Base-by-base conservation (phyloP, 768 basidiomycete genomes). In the Serpula lacrymans region DNA sequence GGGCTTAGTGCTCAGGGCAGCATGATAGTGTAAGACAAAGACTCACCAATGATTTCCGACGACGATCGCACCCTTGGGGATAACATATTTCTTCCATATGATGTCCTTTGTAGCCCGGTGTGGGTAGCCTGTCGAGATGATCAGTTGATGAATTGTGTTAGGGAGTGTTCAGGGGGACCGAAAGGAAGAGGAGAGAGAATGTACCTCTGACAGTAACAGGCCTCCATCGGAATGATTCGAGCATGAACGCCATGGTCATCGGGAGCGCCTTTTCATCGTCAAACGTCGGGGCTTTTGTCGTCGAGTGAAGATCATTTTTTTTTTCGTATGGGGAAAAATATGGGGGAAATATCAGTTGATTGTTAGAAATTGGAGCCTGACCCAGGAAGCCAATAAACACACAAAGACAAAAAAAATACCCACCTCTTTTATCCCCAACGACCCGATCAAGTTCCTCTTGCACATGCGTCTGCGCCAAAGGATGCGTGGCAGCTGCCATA, bases 381-480 rank as follows among this genome's bases (percentile, higher is more conserved):
- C n/a, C n/a, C n/a, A n/a, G n/a, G n/a, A n/a, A n/a, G n/a, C n/a
- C n/a, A n/a, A n/a, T n/a, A n/a, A n/a, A n/a, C n/a, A n/a, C n/a
- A n/a, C n/a, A n/a, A n/a, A n/a, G n/a, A n/a, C n/a, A n/a, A n/a
- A n/a, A n/a, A n/a, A n/a, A 18, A 13, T 6, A 27, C 16, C 12
- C 41, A 55, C 54, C 27, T 35, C 47, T 51, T n/a, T 51, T 68
- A 7, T 59, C 50, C 1, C 76, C 77, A 13, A 79, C 54, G 3
- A 80, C 68, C 5, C 41, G 36, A 39, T 79, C 75, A 5, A 82
- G 57, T 41, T 82, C 72, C 30, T 70, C 65, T 42, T 77, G 76
- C 1, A 78, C 71, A 10, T 50, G 60, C 6, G 50, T 53, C 32
- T 79, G 77, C 0, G 73, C 64, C 11, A 69, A 63, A 1, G 77